phyloP scores from a whole-genome alignment of 2,329 filamentous ascomycete species.

The Decorospora gaudefroyi region DNA sequence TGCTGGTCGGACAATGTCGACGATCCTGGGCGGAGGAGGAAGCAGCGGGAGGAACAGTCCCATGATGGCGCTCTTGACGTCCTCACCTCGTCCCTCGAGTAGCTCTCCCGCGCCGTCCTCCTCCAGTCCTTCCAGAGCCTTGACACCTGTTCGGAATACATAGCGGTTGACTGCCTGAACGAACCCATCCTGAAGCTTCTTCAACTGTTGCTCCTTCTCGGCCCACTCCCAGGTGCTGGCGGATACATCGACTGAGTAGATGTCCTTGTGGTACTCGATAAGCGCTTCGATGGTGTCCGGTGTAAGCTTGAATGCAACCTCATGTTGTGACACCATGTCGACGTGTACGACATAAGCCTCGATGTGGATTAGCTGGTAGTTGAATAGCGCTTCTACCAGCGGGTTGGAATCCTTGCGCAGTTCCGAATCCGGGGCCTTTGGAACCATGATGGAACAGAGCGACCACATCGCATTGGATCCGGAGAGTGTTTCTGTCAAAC shows the following conservation, averaged over 20 bases:
- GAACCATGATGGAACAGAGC: constrained; percentile 86
- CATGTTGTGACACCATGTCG: constrained; percentile 96
- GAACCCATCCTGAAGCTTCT: constrained; percentile 97
- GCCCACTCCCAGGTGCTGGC: constrained; percentile 92
- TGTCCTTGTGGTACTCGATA: constrained; percentile 93
- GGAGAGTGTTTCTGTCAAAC: constrained; percentile 91
- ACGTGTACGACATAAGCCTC: constrained; percentile 99
- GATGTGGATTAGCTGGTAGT: constrained; percentile 89
- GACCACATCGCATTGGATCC: constrained; percentile 92
- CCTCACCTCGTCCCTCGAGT: constrained; percentile 85
- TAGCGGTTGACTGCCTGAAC: constrained; percentile 97
- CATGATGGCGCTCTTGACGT: constrained; percentile 86
- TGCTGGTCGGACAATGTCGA: constrained; percentile 86
- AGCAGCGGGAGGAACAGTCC: constrained; percentile 83
- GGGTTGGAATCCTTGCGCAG: constrained; percentile 80
- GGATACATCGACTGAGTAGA: constrained; percentile 88
- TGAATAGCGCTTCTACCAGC: constrained; percentile 83
- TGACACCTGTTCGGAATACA: constrained; percentile 86
- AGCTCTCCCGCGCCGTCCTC: constrained; percentile 95
- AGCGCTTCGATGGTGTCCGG: constrained; percentile 90
- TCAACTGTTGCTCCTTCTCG: constrained; percentile 93
- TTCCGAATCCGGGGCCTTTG: constrained; percentile 84
- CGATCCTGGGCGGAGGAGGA: constrained; percentile 82
- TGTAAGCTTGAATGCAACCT: constrained; percentile 97
- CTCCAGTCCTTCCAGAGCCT: constrained; percentile 91